These are phyloP conservation scores for Penicillium alfredii DNA, from an alignment of 495 filamentous ascomycete species.

Conservation along the genomic window DNA sequence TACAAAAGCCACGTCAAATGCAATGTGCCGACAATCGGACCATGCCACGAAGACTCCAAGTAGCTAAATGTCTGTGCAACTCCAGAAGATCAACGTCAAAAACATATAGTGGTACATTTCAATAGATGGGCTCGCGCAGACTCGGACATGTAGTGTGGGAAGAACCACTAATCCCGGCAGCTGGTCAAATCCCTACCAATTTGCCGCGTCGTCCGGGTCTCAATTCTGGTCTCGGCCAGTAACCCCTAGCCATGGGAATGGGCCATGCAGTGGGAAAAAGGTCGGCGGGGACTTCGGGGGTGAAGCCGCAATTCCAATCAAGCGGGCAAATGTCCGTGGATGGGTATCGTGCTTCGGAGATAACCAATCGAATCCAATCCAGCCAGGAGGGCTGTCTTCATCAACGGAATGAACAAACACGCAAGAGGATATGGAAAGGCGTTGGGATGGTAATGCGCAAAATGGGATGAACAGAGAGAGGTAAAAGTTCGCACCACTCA, in stretches of 20 bases:
- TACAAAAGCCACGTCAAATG: constrained; percentile 10
- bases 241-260: constrained; percentile 1
- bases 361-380: no score
- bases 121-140: no score
- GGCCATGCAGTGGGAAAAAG: constrained; percentile 3
- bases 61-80: constrained; percentile 15
- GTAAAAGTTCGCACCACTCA: constrained; percentile 1
- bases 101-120: constrained; percentile 16
- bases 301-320: no score
- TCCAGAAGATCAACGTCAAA: constrained; percentile 12
- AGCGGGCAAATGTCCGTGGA: no score
- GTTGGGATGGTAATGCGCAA: background rate
- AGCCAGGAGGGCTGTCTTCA: no score
- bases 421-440: no score
- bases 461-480: constrained; percentile 3
- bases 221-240: constrained; percentile 10
- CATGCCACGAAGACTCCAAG: constrained; percentile 9
- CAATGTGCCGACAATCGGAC: constrained; percentile 13
- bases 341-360: no score
- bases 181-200: background rate
- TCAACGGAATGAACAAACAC: no score
- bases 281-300: no score
- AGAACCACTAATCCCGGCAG: constrained; percentile 1
- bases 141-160: no score
- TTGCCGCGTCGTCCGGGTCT: constrained; percentile 2